A percentile compares a stretch with the other conserved stretches of the same genome.
Conservation (phyloP, 2,329 filamentous ascomycete species). For the Aspergillus japonicus region DNA sequence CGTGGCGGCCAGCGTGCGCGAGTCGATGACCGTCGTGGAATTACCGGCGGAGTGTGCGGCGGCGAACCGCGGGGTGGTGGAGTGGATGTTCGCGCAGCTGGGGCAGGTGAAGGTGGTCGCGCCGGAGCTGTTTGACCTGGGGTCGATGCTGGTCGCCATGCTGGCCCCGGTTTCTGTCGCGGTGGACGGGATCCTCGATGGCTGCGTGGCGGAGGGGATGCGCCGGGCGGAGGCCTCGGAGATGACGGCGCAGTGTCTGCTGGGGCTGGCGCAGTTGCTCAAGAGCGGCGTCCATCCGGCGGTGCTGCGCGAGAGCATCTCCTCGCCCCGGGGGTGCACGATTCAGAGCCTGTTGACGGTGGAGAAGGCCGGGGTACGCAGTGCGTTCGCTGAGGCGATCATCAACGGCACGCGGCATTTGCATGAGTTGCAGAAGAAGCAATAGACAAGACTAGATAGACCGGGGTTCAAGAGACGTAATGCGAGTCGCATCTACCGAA, state of each 20-base stretch:
- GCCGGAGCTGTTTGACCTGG: conserved; percentile 54
- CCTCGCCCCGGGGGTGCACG: conserved; percentile 62
- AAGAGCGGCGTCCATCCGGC: conserved; percentile 61
- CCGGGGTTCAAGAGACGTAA: too few relatives aligned
- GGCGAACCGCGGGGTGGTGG: conserved; percentile 40
- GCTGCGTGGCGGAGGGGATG: conserved; percentile 62
- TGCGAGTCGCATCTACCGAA: too few relatives aligned
- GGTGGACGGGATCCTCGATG: conserved; percentile 61
- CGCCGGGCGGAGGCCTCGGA: conserved; percentile 59
- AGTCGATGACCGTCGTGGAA: conserved; percentile 53
- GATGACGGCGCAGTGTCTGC: conserved; percentile 62
- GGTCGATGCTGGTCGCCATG: conserved; percentile 59
- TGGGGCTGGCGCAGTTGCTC: conserved; percentile 58
- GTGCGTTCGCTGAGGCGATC: conserved; percentile 54
- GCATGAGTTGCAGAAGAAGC: neutral
- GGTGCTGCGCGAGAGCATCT: conserved; percentile 60
- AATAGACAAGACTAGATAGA: neutral
- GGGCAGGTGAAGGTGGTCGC: conserved; percentile 52
- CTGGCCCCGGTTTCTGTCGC: conserved; percentile 60
- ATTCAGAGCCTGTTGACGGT: conserved; percentile 60
- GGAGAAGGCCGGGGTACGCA: conserved; percentile 58
- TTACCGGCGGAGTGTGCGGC: conserved; percentile 34
- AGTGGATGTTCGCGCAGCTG: conserved; percentile 55
- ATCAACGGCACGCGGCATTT: conserved; percentile 31
- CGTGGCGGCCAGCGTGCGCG: conserved; percentile 45